Conservation (phyloP, 306 rosid species). For the Betula pendula region DNA sequence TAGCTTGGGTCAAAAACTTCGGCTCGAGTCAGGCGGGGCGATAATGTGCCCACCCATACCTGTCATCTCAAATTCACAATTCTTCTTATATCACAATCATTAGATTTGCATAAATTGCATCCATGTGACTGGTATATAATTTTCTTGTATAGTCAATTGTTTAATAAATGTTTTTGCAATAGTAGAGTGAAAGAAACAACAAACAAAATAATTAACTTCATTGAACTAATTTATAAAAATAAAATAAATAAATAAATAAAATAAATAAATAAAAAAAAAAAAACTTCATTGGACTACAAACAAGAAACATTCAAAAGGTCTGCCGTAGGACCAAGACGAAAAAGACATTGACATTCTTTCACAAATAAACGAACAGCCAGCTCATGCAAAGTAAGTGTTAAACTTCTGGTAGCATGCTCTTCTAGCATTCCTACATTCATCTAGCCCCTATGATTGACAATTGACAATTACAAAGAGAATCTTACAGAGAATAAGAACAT, state of each 20-base stretch:
- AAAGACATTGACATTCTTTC: conserved; percentile 6
- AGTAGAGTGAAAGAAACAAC: conserved; percentile 10
- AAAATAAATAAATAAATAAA: too few species aligned
- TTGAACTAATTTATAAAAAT: too few species aligned
- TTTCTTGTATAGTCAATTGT: not conserved
- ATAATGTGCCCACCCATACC: not conserved
- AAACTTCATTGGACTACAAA: too few species aligned
- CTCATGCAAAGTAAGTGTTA: conserved; percentile 8
- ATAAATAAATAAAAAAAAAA: too few species aligned
- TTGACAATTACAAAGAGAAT: conserved; percentile 16
- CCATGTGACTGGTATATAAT: not conserved
- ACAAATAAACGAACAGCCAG: conserved; percentile 21
- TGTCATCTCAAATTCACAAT: too few species aligned
- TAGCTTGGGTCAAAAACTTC: too few species aligned
- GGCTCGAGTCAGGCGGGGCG: too few species aligned
- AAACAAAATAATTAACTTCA: conserved; percentile 16
- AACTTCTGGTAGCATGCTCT: conserved; percentile 22
- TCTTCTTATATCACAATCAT: too few species aligned
- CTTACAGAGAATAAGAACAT: conserved; percentile 23
- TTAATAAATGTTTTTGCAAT: not conserved
- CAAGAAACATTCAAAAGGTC: conserved; percentile 9
- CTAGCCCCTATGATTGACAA: conserved; percentile 18
- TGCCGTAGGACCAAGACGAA: conserved; percentile 16
- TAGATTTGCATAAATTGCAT: too few species aligned
- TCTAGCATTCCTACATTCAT: conserved; percentile 19